A percentile compares a stretch with the other conserved stretches of the same genome.
phyloP scores from a whole-genome alignment of 2,329 filamentous ascomycete species.

The Beauveria sp. region DNA sequence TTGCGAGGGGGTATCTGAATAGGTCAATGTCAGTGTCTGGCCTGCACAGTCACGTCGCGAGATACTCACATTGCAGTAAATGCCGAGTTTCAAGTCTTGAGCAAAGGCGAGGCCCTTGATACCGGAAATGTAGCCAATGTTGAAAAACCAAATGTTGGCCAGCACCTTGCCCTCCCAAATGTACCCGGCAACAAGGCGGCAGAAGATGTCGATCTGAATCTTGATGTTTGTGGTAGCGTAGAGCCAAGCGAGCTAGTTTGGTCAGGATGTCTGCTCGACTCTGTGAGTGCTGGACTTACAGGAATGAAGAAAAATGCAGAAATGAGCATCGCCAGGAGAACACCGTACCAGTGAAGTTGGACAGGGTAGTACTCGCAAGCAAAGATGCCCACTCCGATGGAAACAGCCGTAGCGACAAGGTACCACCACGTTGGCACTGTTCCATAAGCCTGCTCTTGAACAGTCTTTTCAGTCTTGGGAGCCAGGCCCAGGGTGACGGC shows the following conservation, averaged over 20 bases:
- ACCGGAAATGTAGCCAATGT: slow-evolving; percentile 32
- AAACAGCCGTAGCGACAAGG: slow-evolving; percentile 11
- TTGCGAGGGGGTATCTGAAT: slow-evolving; percentile 32
- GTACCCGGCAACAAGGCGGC: slow-evolving; percentile 37
- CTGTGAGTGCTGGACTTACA: slow-evolving; percentile 12
- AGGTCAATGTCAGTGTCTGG: slow-evolving; percentile 5
- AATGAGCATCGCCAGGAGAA: slow-evolving; percentile 20
- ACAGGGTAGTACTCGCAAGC: slow-evolving; percentile 24
- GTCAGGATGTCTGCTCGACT: neutral
- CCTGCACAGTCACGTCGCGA: neutral
- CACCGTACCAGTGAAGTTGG: slow-evolving; percentile 25
- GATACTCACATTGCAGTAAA: slow-evolving; percentile 27
- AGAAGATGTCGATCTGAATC: slow-evolving; percentile 37
- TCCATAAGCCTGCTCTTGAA: slow-evolving; percentile 15
- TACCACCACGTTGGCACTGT: slow-evolving; percentile 22
- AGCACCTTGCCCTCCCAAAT: slow-evolving; percentile 35
- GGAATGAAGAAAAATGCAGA: slow-evolving; percentile 23
- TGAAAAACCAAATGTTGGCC: slow-evolving; percentile 31
- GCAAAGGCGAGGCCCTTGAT: slow-evolving; percentile 34
- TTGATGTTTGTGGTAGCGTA: slow-evolving; percentile 35
- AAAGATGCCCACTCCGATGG: slow-evolving; percentile 21
- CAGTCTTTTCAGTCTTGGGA: neutral
- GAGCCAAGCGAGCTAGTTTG: slow-evolving; percentile 22
- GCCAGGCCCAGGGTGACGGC: neutral
- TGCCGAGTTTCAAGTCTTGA: slow-evolving; percentile 37